Evolutionary conservation across 2,329 filamentous ascomycete species (phyloP).

Genomic region (Hymenoscyphus albidus): DNA sequence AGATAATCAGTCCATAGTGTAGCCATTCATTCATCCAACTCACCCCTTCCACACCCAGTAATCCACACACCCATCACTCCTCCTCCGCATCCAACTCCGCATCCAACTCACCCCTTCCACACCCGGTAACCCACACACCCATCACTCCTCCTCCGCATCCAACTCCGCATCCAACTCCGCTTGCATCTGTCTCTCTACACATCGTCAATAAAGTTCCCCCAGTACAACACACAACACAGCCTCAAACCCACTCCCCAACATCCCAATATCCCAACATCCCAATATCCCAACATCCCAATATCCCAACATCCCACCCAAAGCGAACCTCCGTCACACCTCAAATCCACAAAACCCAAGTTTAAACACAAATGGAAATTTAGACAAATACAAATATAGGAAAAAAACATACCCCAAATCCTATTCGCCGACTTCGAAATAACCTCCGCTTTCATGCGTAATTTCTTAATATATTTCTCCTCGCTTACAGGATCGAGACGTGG

Average conservation of each 20-base stretch:
- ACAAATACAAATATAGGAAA: background rate
- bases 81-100: conserved; percentile 25
- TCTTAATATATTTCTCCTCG: conserved; percentile 58
- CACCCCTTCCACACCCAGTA: background rate
- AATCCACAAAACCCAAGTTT: too few relatives aligned
- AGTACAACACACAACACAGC: too few relatives aligned
- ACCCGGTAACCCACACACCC: background rate
- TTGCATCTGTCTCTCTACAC: conserved; percentile 24
- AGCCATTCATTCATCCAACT: background rate
- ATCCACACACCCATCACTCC: background rate
- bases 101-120: conserved; percentile 11
- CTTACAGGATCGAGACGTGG: conserved; percentile 52
- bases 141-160: conserved; percentile 18
- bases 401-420: conserved; percentile 53
- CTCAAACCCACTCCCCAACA: background rate
- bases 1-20: too few relatives aligned
- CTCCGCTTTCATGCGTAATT: conserved; percentile 62
- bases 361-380: too few relatives aligned
- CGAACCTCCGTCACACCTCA: too few relatives aligned
- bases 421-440: conserved; percentile 67
- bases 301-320: too few relatives aligned
- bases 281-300: too few relatives aligned
- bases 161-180: conserved; percentile 24
- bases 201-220: background rate
- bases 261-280: too few relatives aligned